These are phyloP conservation scores for Melampsora larici-populina DNA, from an alignment of 1,284 basidiomycete genomes.

Conservation along the genomic window DNA sequence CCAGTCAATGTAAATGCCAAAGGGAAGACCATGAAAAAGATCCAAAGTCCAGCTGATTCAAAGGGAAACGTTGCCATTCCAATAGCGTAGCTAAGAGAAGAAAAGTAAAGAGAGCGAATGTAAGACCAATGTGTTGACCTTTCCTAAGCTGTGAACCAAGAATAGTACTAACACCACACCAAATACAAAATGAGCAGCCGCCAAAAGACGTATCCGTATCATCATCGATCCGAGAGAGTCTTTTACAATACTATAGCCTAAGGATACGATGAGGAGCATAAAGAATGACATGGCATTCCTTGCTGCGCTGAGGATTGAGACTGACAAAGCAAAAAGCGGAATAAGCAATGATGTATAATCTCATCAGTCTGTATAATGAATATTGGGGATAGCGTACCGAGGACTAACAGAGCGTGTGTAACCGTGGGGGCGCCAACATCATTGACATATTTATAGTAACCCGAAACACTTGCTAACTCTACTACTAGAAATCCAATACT, in stretches of 20 bases:
- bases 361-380: slow-evolving; percentile 52
- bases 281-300: slow-evolving; percentile 93
- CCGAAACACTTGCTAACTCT: slow-evolving; percentile 87
- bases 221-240: slow-evolving; percentile 70
- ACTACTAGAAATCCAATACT: slow-evolving; percentile 82
- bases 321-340: slow-evolving; percentile 54
- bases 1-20: slow-evolving; percentile 87
- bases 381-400: slow-evolving; percentile 68
- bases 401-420: slow-evolving; percentile 15
- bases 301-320: slow-evolving; percentile 85
- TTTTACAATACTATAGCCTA: slow-evolving; percentile 52
- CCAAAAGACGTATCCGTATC: slow-evolving; percentile 71
- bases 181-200: slow-evolving; percentile 83
- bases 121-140: slow-evolving; percentile 40
- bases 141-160: slow-evolving; percentile 44
- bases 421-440: slow-evolving; percentile 72
- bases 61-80: slow-evolving; percentile 87
- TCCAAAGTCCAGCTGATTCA: slow-evolving; percentile 59
- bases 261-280: slow-evolving; percentile 76
- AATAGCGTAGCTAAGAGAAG: slow-evolving; percentile 69
- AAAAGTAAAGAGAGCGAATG: background rate
- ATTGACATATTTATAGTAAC: slow-evolving; percentile 84
- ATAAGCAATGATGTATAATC: background rate
- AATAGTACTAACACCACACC: slow-evolving; percentile 64
- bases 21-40: slow-evolving; percentile 73